Evolutionary conservation across 2,329 filamentous ascomycete genomes (phyloP).

Genomic region (Colletotrichum somersetense): DNA sequence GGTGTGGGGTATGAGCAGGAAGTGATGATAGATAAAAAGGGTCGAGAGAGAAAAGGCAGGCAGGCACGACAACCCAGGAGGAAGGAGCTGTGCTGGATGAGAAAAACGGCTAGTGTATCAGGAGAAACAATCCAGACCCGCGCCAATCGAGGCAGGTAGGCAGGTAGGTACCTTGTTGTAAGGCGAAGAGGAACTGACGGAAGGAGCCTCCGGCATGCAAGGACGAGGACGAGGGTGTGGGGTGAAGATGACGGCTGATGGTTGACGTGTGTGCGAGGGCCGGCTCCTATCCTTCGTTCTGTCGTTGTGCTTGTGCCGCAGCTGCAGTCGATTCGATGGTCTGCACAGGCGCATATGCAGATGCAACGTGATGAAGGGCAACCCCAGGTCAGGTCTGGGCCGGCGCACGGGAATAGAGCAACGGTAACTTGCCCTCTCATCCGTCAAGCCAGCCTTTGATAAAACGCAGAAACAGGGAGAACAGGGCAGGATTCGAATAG

Average conservation of each 20-base stretch:
- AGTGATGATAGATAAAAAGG: slow-evolving; percentile 7
- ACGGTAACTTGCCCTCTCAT: background rate
- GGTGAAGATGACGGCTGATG: slow-evolving; percentile 3
- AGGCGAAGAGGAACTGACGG: slow-evolving; percentile 1
- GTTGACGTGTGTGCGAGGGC: slow-evolving; percentile 8
- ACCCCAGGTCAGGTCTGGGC: background rate
- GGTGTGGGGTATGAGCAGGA: slow-evolving; percentile 1
- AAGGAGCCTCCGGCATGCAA: background rate
- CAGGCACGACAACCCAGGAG: slow-evolving; percentile 14
- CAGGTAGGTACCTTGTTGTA: background rate
- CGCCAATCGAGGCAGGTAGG: slow-evolving; percentile 10
- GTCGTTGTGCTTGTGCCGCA: slow-evolving; percentile 27
- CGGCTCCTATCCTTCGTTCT: slow-evolving; percentile 3
- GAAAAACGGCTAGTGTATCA: slow-evolving; percentile 35
- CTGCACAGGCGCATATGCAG: slow-evolving; percentile 13
- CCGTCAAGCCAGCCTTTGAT: slow-evolving; percentile 1
- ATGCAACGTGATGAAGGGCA: slow-evolving; percentile 15
- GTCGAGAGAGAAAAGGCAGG: slow-evolving; percentile 8
- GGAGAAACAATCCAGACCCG: slow-evolving; percentile 10
- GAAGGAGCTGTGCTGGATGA: slow-evolving; percentile 8
- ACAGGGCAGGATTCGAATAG: background rate
- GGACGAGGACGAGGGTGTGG: background rate
- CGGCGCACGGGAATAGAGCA: background rate
- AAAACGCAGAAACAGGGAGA: background rate
- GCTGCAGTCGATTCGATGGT: slow-evolving; percentile 20